phyloP scores from a whole-genome alignment of 306 rosid genomes.

The Lagenaria siceraria region DNA sequence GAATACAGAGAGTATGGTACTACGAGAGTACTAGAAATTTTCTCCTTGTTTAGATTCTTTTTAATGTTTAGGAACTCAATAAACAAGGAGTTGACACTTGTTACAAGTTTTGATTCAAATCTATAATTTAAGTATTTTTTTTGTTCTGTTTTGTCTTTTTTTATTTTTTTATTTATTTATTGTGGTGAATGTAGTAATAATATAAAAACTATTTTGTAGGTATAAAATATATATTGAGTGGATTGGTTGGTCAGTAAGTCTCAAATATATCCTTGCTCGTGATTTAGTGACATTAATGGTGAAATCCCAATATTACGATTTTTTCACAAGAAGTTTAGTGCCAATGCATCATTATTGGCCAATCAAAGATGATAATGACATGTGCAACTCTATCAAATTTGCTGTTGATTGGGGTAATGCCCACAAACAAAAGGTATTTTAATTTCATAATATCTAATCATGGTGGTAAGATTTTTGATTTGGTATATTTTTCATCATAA shows the following conservation, averaged over 20 bases:
- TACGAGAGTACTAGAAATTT: too few relatives aligned
- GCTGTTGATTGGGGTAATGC: slow-evolving; percentile 86
- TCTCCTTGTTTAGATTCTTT: too few relatives aligned
- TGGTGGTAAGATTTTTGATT: too few relatives aligned
- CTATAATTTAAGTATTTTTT: too few relatives aligned
- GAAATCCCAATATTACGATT: slow-evolving; percentile 62
- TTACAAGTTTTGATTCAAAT: too few relatives aligned
- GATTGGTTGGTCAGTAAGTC: slow-evolving; percentile 88
- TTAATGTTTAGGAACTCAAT: too few relatives aligned
- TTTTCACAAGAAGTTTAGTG: slow-evolving; percentile 60
- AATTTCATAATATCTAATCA: too few relatives aligned
- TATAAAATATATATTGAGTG: slow-evolving; percentile 89
- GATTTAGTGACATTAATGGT: slow-evolving; percentile 62
- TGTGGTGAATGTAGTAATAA: background rate
- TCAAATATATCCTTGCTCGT: slow-evolving; percentile 79
- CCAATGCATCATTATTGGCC: slow-evolving; percentile 90
- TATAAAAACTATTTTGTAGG: slow-evolving; percentile 17
- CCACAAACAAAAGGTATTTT: slow-evolving; percentile 37
- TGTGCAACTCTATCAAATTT: slow-evolving; percentile 40
- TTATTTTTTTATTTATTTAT: too few relatives aligned
- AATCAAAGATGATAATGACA: slow-evolving; percentile 53
- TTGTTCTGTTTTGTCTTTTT: too few relatives aligned
- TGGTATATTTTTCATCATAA: too few relatives aligned
- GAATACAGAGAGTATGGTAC: too few relatives aligned
- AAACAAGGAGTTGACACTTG: too few relatives aligned